Conservation (phyloP, 1,139 yeast genomes). For the Arxiozyma heterogenica region DNA sequence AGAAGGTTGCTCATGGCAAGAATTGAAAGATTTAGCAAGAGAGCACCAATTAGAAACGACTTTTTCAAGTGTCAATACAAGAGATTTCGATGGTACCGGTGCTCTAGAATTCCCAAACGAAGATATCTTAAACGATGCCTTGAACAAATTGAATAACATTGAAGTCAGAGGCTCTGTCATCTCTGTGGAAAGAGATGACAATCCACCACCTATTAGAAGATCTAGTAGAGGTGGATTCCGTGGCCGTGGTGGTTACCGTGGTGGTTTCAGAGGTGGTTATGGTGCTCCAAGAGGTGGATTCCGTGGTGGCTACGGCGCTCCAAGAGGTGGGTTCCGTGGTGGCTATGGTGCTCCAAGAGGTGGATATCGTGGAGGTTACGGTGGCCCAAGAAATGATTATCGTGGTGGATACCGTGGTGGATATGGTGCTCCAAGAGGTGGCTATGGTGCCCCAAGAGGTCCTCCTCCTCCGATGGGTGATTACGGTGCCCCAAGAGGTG, state of each 20-base stretch:
- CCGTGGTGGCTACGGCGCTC: conserved; percentile 17
- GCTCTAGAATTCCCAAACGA: conserved; percentile 69
- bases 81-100: conserved; percentile 64
- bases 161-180: conserved; percentile 62
- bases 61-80: conserved; percentile 60
- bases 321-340: conserved; percentile 19
- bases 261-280: conserved; percentile 27
- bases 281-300: conserved; percentile 29
- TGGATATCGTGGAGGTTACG: conserved; percentile 27
- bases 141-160: conserved; percentile 58
- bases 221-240: conserved; percentile 35
- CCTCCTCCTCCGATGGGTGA: conserved; percentile 22
- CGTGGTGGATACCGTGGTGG: conserved; percentile 18
- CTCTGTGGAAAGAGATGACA: conserved; percentile 69
- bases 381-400: conserved; percentile 27
- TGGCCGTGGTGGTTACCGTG: conserved; percentile 32
- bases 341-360: conserved; percentile 28
- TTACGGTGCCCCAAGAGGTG: conserved; percentile 30
- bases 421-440: conserved; percentile 23
- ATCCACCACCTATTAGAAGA: conserved; percentile 63
- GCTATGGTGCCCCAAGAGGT: conserved; percentile 28
- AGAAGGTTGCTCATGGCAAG: conserved; percentile 77
- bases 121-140: conserved; percentile 64
- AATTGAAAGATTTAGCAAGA: conserved; percentile 68
- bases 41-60: conserved; percentile 60